These are phyloP conservation scores for Tothia fuscella DNA, from an alignment of 2,329 filamentous ascomycete species.

Conservation along the genomic window DNA sequence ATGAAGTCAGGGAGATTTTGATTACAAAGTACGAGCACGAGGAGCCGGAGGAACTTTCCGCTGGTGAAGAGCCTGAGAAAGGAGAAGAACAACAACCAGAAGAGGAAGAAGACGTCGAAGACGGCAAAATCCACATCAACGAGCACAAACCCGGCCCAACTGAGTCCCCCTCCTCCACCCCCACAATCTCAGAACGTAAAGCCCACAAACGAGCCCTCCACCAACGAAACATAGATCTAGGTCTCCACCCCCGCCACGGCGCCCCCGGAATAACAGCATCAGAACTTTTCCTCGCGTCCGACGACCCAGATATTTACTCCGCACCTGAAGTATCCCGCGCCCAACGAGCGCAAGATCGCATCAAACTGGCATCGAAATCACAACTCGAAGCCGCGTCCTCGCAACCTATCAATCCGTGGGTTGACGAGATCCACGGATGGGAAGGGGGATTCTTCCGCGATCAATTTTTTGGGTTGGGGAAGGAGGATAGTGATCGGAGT, in stretches of 20 bases:
- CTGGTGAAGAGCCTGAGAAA: constrained; percentile 23
- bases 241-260: constrained; percentile 8
- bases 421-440: constrained; percentile 72
- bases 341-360: constrained; percentile 59
- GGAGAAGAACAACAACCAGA: constrained; percentile 26
- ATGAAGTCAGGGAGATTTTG: constrained; percentile 43
- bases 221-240: constrained; percentile 1
- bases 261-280: constrained; percentile 14
- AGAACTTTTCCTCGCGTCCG: constrained; percentile 57
- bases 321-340: constrained; percentile 47
- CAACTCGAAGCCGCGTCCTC: constrained; percentile 29
- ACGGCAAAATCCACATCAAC: constrained; percentile 18
- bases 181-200: neutral
- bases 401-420: constrained; percentile 42
- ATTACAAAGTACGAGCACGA: constrained; percentile 32
- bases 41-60: constrained; percentile 16
- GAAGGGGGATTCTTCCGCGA: constrained; percentile 75
- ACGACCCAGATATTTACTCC: constrained; percentile 66
- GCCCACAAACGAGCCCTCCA: neutral
- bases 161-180: too few species aligned
- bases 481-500: neutral
- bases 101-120: constrained; percentile 17
- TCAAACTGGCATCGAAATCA: constrained; percentile 58
- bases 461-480: constrained; percentile 72
- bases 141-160: neutral